These are phyloP conservation scores for Calocybe gangraenosa DNA, from an alignment of 768 basidiomycete genomes.

Conservation along the genomic window DNA sequence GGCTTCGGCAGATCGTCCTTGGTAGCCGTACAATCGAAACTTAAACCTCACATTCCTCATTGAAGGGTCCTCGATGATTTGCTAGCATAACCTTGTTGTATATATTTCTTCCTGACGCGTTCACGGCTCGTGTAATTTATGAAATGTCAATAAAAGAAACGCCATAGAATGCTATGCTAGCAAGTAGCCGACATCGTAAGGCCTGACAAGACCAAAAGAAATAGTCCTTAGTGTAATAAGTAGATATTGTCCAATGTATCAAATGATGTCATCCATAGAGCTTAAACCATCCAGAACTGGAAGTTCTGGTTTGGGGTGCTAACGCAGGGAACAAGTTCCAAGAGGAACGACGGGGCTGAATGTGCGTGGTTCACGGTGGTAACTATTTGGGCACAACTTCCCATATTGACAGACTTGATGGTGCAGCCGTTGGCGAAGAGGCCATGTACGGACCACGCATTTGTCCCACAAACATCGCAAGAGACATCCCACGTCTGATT, in stretches of 20 bases:
- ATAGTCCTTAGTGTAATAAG: too few relatives aligned
- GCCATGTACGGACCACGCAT: constrained; percentile 9
- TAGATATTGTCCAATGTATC: too few relatives aligned
- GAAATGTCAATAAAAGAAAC: too few relatives aligned
- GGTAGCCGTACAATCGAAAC: constrained; percentile 16
- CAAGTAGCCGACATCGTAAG: too few relatives aligned
- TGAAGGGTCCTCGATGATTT: too few relatives aligned
- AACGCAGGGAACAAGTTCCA: constrained; percentile 3
- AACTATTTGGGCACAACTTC: constrained; percentile 9
- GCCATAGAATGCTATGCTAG: too few relatives aligned
- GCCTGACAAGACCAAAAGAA: too few relatives aligned
- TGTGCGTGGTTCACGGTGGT: constrained; percentile 4
- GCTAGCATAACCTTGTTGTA: too few relatives aligned
- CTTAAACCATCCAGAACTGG: constrained; percentile 12
- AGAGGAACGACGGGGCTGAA: constrained; percentile 8
- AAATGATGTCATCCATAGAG: too few relatives aligned
- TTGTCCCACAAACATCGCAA: constrained; percentile 8
- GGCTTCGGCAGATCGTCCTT: constrained; percentile 36
- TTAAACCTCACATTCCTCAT: too few relatives aligned
- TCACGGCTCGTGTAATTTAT: too few relatives aligned
- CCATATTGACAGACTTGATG: constrained; percentile 5
- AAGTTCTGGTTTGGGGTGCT: constrained; percentile 6
- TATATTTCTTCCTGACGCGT: too few relatives aligned
- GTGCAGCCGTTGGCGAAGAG: constrained; percentile 8
- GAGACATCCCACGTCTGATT: constrained; percentile 11